Base-by-base conservation (phyloP, 495 filamentous ascomycete species). In the Aspergillus baeticus region DNA sequence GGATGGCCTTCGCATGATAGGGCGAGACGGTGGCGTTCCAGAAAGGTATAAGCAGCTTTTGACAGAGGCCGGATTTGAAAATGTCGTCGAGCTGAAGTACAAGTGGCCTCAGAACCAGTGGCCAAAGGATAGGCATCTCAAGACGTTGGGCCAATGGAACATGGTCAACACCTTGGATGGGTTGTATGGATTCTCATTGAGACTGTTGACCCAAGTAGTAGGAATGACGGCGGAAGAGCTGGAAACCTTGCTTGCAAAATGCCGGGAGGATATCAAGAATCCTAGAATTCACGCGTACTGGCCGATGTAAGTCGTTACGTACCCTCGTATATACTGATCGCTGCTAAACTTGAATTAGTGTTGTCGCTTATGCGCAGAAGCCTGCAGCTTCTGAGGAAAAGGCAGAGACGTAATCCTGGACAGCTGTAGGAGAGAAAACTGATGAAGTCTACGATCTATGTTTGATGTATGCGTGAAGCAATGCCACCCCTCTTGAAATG, bases 1-100 rank as follows among this genome's bases (percentile, higher is more conserved):
- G 18, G 15, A 46, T 2, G 66, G 57, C 7, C 51, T 59, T 1
- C 20, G 42, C 1, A 72, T 65, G 2, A 69, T 80, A 23, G 74
- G 76, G 15, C 81, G 80, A 7, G 68, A 72, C 4, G 67, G 87
- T 10, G 71, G 73, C 14, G 71, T 83, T 15, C 67, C 76, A 14
- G 73, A 80, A 29, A 66, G 74, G 31, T 48, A 63, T 15, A 45
- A 35, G 26, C 20, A 15, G 11, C n/a, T 26, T 10, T 14, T 55
- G 52, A 18, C 22, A n/a, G 17, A 46, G 3, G 21, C 15, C 4
- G 52, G 41, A 8, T 55, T 55, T 42, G 33, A 34, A 2, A 35
- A 37, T 10, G 52, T 55, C 10, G 21, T 14, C 0, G 52, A 55
- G 41, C 29, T 46, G 10, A 26, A 34, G 31, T 34, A 35, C 39